These are phyloP conservation scores for Magnolia sinica DNA, from an alignment of 164 flowering plant genomes.

Conservation along the genomic window DNA sequence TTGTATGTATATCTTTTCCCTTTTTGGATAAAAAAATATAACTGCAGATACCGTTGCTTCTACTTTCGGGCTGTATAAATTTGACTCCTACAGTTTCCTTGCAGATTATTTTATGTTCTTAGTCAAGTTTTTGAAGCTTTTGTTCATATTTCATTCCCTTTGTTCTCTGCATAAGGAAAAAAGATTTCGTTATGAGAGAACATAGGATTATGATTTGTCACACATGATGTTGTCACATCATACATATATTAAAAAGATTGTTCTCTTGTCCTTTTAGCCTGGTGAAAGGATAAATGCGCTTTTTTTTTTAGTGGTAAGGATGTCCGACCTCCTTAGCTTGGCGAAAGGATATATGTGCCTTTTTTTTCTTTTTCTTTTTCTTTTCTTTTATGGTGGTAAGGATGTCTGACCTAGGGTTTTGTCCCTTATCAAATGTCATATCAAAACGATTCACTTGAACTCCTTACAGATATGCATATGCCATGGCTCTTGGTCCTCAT, in stretches of 20 bases:
- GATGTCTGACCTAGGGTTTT: no score
- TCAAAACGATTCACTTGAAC: no score
- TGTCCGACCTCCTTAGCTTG: no score
- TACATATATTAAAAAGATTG: background rate
- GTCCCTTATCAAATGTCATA: no score
- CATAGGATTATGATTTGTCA: background rate
- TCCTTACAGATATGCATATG: no score
- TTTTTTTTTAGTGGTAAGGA: no score
- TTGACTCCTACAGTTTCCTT: background rate
- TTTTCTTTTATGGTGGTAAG: no score
- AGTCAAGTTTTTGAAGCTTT: background rate
- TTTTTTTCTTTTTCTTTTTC: no score
- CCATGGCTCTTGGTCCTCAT: no score
- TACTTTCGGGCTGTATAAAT: background rate
- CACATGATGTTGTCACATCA: background rate
- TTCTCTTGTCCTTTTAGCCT: background rate
- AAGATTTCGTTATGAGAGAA: background rate
- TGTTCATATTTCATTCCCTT: no score
- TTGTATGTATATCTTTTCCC: slow-evolving; percentile 48
- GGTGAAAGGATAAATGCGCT: background rate
- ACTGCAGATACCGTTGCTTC: background rate
- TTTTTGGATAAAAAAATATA: background rate
- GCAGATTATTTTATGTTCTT: background rate
- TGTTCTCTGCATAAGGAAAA: background rate
- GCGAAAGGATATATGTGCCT: no score